Conservation (phyloP, 2,329 filamentous ascomycete genomes). For the Claviceps arundinis region DNA sequence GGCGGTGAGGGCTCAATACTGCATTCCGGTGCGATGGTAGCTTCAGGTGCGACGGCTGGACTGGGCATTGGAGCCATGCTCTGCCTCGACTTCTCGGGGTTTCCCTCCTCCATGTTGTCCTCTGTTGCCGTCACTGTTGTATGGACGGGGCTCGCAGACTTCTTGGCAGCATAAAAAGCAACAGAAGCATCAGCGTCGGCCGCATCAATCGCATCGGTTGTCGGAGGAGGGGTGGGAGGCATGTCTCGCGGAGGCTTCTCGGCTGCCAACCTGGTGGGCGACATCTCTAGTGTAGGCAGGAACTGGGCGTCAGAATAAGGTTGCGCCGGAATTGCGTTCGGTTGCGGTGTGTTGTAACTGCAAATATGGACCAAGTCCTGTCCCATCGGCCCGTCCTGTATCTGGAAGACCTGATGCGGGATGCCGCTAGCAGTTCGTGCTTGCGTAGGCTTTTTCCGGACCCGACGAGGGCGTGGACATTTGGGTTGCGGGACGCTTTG, state of each 20-base stretch:
- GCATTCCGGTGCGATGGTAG: background rate
- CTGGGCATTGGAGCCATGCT: constrained; percentile 1
- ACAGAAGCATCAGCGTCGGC: no score
- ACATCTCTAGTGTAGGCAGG: constrained; percentile 14
- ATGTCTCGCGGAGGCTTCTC: constrained; percentile 15
- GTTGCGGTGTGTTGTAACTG: constrained; percentile 18
- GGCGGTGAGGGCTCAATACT: background rate
- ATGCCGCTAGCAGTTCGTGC: constrained; percentile 22
- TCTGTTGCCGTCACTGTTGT: background rate
- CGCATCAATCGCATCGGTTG: constrained; percentile 18
- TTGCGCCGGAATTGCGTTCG: constrained; percentile 5
- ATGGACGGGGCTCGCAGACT: constrained; percentile 15
- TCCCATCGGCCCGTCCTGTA: constrained; percentile 22
- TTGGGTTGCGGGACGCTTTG: constrained; percentile 22
- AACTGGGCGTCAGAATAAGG: constrained; percentile 9
- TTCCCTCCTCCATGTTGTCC: background rate
- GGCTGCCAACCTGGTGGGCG: constrained; percentile 7
- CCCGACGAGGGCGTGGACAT: constrained; percentile 9
- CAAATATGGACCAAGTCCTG: constrained; percentile 23
- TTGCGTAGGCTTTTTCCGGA: constrained; percentile 14
- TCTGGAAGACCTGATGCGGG: constrained; percentile 30
- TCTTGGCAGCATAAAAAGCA: constrained; percentile 12
- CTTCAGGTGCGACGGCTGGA: constrained; percentile 4
- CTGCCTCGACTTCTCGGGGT: background rate
- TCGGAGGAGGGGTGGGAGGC: constrained; percentile 25